These are phyloP conservation scores for Wickerhamomyces sydowiorum DNA, from an alignment of 805 yeast species.

Conservation along the genomic window DNA sequence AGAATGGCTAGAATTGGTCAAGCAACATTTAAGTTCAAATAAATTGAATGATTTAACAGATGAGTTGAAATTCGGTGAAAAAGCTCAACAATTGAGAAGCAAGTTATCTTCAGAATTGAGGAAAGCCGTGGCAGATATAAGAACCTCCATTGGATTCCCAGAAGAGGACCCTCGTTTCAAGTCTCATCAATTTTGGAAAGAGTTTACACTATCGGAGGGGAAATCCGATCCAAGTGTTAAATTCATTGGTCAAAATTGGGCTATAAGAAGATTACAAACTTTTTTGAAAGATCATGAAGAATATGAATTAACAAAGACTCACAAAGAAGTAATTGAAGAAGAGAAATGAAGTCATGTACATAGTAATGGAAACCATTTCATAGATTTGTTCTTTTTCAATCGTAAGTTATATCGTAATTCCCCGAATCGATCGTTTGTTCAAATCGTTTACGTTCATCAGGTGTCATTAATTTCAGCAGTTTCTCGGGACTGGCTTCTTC, in stretches of 20 bases:
- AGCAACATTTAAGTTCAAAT: constrained; percentile 42
- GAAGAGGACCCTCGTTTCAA: constrained; percentile 67
- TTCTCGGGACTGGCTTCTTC: constrained; percentile 3
- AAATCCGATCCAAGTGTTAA: constrained; percentile 58
- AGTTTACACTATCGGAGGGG: constrained; percentile 61
- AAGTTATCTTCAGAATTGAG: constrained; percentile 66
- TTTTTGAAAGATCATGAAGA: constrained; percentile 24
- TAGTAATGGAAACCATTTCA: neutral
- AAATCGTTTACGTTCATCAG: constrained; percentile 3
- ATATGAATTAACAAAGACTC: neutral
- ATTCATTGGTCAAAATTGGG: constrained; percentile 81
- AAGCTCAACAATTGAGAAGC: constrained; percentile 63
- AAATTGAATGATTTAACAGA: constrained; percentile 54
- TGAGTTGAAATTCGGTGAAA: constrained; percentile 56
- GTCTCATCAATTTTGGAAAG: constrained; percentile 70
- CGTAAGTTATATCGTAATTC: neutral
- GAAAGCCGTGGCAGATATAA: constrained; percentile 46
- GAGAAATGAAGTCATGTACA: neutral
- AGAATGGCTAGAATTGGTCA: constrained; percentile 64
- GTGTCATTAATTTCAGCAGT: constrained; percentile 1
- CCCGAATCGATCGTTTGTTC: constrained; percentile 1
- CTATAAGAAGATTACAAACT: constrained; percentile 62
- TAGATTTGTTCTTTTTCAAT: neutral
- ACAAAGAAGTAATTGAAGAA: neutral
- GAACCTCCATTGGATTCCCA: constrained; percentile 37